Percentiles rank a stretch among this genome's conserved stretches.
phyloP scores from a whole-genome alignment of 257 asterid genomes.

The Ajuga chamaepitys region DNA sequence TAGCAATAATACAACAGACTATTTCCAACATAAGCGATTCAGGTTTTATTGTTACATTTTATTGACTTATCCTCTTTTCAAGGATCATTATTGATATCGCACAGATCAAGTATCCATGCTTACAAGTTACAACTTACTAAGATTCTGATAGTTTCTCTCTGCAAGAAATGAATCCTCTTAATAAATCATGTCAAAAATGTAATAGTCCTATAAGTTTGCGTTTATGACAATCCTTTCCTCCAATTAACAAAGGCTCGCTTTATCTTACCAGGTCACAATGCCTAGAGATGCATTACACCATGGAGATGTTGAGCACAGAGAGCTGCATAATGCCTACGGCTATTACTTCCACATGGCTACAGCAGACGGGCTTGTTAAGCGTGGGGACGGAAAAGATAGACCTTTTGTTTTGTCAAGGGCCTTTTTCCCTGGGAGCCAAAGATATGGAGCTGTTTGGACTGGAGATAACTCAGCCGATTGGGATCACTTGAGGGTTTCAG shows the following conservation, averaged over 20 bases:
- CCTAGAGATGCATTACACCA: conserved; percentile 87
- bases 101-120: not conserved
- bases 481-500: conserved; percentile 88
- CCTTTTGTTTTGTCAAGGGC: conserved; percentile 97
- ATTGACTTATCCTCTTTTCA: not conserved
- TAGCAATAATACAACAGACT: not conserved
- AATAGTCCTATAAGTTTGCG: not conserved
- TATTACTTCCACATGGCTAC: conserved; percentile 98
- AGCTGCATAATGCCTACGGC: conserved; percentile 92
- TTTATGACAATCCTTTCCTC: not conserved
- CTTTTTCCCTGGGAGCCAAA: conserved; percentile 86
- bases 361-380: conserved; percentile 79
- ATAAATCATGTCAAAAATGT: not conserved
- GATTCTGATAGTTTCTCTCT: not conserved
- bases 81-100: not conserved
- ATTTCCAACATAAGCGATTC: not conserved
- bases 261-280: conserved; percentile 63
- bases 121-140: not conserved
- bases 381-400: conserved; percentile 76
- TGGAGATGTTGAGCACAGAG: conserved; percentile 90
- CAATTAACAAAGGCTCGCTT: not conserved
- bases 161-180: not conserved
- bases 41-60: not conserved
- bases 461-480: conserved; percentile 97
- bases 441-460: conserved; percentile 97